These are phyloP conservation scores for Neocucurbitaria cava DNA, from an alignment of 2,329 filamentous ascomycete species.

Conservation along the genomic window DNA sequence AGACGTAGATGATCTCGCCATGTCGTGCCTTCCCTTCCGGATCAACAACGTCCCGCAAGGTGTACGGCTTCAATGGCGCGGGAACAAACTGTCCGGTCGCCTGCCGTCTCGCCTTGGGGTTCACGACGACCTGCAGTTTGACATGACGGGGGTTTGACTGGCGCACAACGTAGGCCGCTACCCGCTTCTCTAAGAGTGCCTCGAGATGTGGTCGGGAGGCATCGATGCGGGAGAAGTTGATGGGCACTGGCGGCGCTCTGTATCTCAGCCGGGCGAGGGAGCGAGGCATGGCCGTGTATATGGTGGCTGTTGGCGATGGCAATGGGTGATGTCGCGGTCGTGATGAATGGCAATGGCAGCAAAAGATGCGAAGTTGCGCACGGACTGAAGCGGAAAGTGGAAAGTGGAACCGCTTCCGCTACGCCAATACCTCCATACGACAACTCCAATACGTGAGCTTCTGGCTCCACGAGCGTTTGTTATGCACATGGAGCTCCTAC, in stretches of 20 bases:
- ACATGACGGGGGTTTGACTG: slow-evolving; percentile 35
- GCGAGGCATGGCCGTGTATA: slow-evolving; percentile 38
- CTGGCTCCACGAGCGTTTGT: slow-evolving; percentile 12
- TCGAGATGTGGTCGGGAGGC: slow-evolving; percentile 5
- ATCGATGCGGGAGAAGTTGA: slow-evolving; percentile 20
- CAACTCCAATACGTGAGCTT: slow-evolving; percentile 10
- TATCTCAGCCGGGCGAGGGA: slow-evolving; percentile 36
- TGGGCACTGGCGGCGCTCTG: slow-evolving; percentile 23
- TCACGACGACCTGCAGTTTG: slow-evolving; percentile 32
- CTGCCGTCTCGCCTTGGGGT: slow-evolving; percentile 30
- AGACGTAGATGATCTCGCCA: slow-evolving; percentile 68
- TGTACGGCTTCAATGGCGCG: slow-evolving; percentile 30
- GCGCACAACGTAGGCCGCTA: slow-evolving; percentile 30
- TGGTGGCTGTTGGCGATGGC: slow-evolving; percentile 7
- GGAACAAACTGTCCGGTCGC: slow-evolving; percentile 20
- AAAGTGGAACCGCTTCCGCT: no score
- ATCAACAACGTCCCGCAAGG: slow-evolving; percentile 52
- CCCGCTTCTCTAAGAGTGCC: slow-evolving; percentile 13
- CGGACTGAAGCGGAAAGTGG: slow-evolving; percentile 13
- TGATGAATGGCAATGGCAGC: slow-evolving; percentile 6
- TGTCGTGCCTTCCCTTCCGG: slow-evolving; percentile 43
- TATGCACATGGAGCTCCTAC: background rate
- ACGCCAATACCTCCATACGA: slow-evolving; percentile 23
- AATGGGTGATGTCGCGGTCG: slow-evolving; percentile 4
- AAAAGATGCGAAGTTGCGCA: slow-evolving; percentile 20